Percentiles rank a stretch among this genome's conserved stretches.
These are phyloP conservation scores for Penicillium brevicompactum DNA, from an alignment of 2,329 filamentous ascomycete species.

Conservation along the genomic window DNA sequence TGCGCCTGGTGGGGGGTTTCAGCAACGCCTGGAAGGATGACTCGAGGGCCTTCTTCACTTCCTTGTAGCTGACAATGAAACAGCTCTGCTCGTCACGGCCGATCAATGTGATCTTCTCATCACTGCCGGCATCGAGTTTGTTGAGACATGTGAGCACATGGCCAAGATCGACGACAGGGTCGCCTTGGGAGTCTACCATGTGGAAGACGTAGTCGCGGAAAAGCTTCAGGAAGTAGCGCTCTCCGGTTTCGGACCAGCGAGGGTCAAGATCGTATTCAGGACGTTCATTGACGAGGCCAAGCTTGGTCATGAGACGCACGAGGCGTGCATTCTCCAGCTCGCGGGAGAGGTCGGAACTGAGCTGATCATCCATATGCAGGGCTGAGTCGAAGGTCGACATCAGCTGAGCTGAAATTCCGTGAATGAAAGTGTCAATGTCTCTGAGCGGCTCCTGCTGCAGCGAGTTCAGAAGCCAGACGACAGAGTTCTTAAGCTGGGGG, in stretches of 20 bases:
- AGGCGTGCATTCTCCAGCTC: constrained; percentile 90
- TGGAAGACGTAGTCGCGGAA: constrained; percentile 98
- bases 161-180: constrained; percentile 80
- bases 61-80: constrained; percentile 86
- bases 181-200: constrained; percentile 82
- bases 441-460: constrained; percentile 65
- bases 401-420: constrained; percentile 75
- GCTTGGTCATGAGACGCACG: constrained; percentile 77
- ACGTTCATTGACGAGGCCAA: constrained; percentile 86
- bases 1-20: constrained; percentile 44
- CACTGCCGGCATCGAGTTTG: constrained; percentile 86
- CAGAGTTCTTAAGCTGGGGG: constrained; percentile 73
- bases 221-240: constrained; percentile 88
- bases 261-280: constrained; percentile 78
- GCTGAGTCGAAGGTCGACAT: constrained; percentile 74
- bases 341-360: constrained; percentile 69
- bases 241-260: constrained; percentile 88
- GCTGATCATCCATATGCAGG: constrained; percentile 76
- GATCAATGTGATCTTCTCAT: constrained; percentile 82
- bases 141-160: constrained; percentile 87
- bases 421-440: constrained; percentile 74
- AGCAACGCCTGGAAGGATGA: constrained; percentile 62
- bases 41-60: constrained; percentile 71
- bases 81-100: constrained; percentile 89
- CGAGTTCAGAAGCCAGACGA: constrained; percentile 78